Percentiles rank a stretch among this genome's conserved stretches.
phyloP scores from a whole-genome alignment of 257 asterid species.

The Nicotiana noctiflora region DNA sequence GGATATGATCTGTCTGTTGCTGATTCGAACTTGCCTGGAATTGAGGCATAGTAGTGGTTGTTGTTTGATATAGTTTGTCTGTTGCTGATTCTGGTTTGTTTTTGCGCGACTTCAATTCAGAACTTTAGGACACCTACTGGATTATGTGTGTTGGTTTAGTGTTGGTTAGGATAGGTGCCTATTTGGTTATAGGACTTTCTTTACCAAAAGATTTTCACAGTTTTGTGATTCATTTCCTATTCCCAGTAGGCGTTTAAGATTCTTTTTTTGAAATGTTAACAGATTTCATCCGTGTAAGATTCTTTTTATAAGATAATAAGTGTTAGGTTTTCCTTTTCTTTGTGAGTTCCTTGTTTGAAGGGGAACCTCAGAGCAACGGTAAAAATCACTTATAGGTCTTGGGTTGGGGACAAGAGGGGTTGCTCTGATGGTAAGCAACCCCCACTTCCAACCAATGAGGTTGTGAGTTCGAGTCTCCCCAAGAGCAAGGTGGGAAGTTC shows the following conservation, averaged over 20 bases:
- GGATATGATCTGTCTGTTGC: background rate
- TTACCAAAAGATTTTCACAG: background rate
- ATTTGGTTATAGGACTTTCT: background rate
- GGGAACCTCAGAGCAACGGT: no score
- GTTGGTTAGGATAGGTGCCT: background rate
- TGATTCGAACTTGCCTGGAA: background rate
- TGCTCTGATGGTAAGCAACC: no score
- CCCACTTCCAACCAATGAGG: no score
- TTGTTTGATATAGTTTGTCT: background rate
- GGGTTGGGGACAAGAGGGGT: no score
- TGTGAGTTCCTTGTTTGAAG: background rate
- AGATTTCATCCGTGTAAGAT: no score
- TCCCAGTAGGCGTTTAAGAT: background rate
- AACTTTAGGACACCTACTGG: background rate
- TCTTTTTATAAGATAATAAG: background rate
- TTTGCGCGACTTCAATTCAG: background rate
- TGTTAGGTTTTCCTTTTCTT: background rate
- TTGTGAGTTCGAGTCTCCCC: no score
- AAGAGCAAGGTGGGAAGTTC: no score
- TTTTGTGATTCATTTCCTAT: background rate
- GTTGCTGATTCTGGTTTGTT: background rate
- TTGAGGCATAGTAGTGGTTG: background rate
- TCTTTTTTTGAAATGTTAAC: background rate
- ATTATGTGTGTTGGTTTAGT: background rate
- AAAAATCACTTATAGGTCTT: no score